phyloP scores from a whole-genome alignment of 768 basidiomycete species.

The Gelatoporia subvermispora region DNA sequence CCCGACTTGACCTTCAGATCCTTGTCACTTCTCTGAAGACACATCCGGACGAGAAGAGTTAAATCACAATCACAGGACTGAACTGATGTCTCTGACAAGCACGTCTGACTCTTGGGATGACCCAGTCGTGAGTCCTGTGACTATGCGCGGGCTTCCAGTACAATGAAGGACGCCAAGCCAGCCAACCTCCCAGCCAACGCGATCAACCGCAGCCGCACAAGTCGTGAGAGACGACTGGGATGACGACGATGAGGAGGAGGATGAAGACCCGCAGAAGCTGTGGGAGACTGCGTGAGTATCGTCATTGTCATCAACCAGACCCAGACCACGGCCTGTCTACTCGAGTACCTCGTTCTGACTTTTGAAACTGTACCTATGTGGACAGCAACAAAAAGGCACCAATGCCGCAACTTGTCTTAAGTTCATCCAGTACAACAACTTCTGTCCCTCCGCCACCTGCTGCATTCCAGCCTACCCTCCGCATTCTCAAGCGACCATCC shows the following conservation, averaged over 20 bases:
- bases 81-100: slow-evolving; percentile 10
- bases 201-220: background rate
- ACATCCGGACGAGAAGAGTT: too few species aligned
- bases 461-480: slow-evolving; percentile 58
- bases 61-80: too few species aligned
- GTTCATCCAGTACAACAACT: slow-evolving; percentile 28
- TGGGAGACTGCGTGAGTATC: slow-evolving; percentile 71
- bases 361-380: slow-evolving; percentile 10
- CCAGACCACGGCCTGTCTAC: slow-evolving; percentile 1
- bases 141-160: background rate
- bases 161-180: slow-evolving; percentile 1
- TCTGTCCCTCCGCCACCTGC: slow-evolving; percentile 44
- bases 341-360: background rate
- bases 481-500: slow-evolving; percentile 70
- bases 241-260: slow-evolving; percentile 46
- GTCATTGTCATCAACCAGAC: too few species aligned
- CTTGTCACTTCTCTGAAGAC: too few species aligned
- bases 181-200: background rate
- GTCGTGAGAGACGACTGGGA: slow-evolving; percentile 56
- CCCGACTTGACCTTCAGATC: too few species aligned
- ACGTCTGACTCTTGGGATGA: slow-evolving; percentile 14
- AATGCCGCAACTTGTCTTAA: slow-evolving; percentile 61
- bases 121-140: slow-evolving; percentile 3
- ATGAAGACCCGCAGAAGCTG: slow-evolving; percentile 45
- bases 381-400: slow-evolving; percentile 55